These are phyloP conservation scores for Teunomyces pallodes DNA, from an alignment of 805 yeast genomes.

Conservation along the genomic window DNA sequence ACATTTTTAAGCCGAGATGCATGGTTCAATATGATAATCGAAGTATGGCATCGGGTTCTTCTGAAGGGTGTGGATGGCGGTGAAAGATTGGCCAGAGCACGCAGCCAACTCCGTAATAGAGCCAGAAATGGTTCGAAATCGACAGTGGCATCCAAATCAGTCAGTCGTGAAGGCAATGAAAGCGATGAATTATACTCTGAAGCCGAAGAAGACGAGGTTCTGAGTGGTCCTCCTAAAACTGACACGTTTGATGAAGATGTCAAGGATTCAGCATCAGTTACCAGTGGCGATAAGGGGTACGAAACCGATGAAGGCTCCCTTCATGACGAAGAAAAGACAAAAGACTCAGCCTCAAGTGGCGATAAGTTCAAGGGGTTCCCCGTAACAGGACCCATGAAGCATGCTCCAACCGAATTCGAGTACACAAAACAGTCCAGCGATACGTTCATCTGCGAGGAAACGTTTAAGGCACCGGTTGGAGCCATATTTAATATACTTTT, in stretches of 20 bases:
- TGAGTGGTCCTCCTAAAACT: neutral
- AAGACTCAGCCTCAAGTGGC: neutral
- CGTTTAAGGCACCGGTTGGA: conserved; percentile 73
- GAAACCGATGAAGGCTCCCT: neutral
- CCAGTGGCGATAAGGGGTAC: neutral
- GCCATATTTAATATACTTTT: conserved; percentile 66
- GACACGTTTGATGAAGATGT: neutral
- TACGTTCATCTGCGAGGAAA: conserved; percentile 52
- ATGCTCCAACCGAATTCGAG: conserved; percentile 53
- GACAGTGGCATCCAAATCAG: conserved; percentile 5
- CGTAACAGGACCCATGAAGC: conserved; percentile 64
- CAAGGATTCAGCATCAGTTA: neutral
- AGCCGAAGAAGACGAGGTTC: neutral
- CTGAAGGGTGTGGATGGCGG: conserved; percentile 17
- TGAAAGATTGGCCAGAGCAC: conserved; percentile 1
- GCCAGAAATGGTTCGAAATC: conserved; percentile 9
- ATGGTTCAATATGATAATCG: conserved; percentile 65
- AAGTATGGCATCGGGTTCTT: conserved; percentile 60
- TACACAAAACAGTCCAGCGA: conserved; percentile 49
- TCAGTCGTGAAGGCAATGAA: conserved; percentile 14
- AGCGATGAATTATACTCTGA: conserved; percentile 14
- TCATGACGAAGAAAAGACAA: neutral
- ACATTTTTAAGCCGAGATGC: conserved; percentile 81
- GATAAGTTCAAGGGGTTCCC: conserved; percentile 38
- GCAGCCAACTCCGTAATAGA: conserved; percentile 1